Base-by-base conservation (phyloP, 768 basidiomycete species). In the Pulveroboletus sp. region DNA sequence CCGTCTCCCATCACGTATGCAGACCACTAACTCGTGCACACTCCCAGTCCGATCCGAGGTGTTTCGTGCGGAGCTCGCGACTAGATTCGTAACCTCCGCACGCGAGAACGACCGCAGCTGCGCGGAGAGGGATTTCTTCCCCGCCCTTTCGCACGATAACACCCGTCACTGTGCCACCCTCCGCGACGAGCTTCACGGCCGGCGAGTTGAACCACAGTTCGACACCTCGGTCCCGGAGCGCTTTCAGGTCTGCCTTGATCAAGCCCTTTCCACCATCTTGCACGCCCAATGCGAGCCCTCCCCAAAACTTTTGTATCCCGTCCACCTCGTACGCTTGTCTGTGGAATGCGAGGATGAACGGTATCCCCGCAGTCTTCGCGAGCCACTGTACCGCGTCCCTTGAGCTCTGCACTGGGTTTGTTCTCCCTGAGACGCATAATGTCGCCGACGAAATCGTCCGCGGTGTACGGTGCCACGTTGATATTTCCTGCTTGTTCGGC, bases 11-110 rank as follows among this genome's bases (percentile, higher is more conserved):
- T n/a, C 19, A 13, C 5, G 8, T 2, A 14, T 4, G 13, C 20
- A 6, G n/a, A 29, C 17, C 6, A 59, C 67, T 47, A 50, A 82
- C 82, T 61, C 73, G 77, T 23, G 85, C 83, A 47, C 69, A 70
- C 37, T 69, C 69, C 85, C 85, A 87, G 19, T 69, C 74, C 5
- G 61, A 45, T n/a, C 85, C 85, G 11, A 87, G 71, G 60, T 83
- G 63, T 59, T 77, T 74, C 16, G 56, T 64, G 26, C 85, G 75
- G 45, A 82, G 61, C 34, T 75, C 71, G 23, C 64, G 59, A 60
- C 70, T 83, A 11, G 85, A 76, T 62, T 86, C 84, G 53, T 79
- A 86, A 1, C 84, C 85, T 19, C 85, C 85, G 13, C 79, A 78
- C 4, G 85, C 83, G 34, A 87, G 71, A 23, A 86, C 66, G 14